Evolutionary conservation across 1,284 basidiomycete genomes (phyloP).

Genomic region (Fomitopsis pinicola): DNA sequence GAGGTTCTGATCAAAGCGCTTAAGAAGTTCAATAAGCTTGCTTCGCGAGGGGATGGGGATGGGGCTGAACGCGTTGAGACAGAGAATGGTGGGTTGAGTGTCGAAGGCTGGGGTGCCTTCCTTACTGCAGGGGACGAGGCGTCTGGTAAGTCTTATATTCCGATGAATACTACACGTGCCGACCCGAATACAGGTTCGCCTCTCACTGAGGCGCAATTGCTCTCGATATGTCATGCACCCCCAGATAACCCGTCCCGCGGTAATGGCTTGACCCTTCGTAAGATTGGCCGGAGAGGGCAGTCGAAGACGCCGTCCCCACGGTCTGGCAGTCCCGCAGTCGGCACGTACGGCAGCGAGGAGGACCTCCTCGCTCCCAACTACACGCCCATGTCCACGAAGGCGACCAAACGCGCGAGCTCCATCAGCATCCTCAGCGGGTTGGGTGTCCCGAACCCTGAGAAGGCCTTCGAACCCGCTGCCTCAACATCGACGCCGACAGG

Average conservation of each 20-base stretch:
- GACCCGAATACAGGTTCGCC: constrained; percentile 46
- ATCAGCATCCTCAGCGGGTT: constrained; percentile 93
- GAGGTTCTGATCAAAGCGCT: constrained; percentile 86
- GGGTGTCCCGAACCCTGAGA: constrained; percentile 73
- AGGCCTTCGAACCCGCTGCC: constrained; percentile 40
- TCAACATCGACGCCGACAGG: constrained; percentile 28
- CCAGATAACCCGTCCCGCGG: constrained; percentile 81
- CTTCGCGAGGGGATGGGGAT: constrained; percentile 35
- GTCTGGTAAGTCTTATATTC: constrained; percentile 36
- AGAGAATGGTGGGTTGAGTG: constrained; percentile 63
- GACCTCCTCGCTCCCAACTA: constrained; percentile 26
- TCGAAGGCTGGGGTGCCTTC: constrained; percentile 89
- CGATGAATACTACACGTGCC: not conserved
- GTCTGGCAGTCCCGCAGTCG: constrained; percentile 31
- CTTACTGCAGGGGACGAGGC: constrained; percentile 56
- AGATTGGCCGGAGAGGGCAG: constrained; percentile 31
- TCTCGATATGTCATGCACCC: constrained; percentile 82
- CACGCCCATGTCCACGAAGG: constrained; percentile 40
- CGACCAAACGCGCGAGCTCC: constrained; percentile 89
- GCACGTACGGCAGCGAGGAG: constrained; percentile 30
- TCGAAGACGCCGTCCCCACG: constrained; percentile 25
- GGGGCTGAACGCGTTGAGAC: constrained; percentile 50
- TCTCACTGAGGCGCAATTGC: constrained; percentile 80
- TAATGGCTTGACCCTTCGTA: constrained; percentile 76
- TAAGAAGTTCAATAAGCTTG: constrained; percentile 81